Evolutionary conservation across 2,329 filamentous ascomycete species (phyloP).

Genomic region (Kalaharituber pfeilii): DNA sequence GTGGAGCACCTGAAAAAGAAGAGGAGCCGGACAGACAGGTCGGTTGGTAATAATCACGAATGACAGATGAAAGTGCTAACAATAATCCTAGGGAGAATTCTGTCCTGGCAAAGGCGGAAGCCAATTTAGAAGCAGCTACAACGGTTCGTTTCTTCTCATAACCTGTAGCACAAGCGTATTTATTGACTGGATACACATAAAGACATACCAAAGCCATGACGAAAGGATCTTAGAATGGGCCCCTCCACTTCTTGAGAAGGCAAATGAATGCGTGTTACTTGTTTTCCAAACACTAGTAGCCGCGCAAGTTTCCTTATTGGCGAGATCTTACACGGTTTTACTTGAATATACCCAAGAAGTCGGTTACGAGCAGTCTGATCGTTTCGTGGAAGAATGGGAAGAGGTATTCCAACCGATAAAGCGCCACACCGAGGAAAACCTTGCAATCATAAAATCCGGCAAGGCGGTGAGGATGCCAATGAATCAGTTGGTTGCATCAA

Average conservation of each 20-base stretch:
- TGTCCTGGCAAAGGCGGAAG: constrained; percentile 50
- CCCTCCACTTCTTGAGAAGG: constrained; percentile 44
- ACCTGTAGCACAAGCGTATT: no score
- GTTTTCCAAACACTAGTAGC: constrained; percentile 56
- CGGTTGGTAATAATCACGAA: not conserved
- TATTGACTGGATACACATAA: not conserved
- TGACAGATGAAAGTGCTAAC: constrained; percentile 5
- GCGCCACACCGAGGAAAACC: constrained; percentile 44
- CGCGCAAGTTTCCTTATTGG: constrained; percentile 57
- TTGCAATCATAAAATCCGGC: constrained; percentile 46
- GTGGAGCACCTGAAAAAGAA: constrained; percentile 55
- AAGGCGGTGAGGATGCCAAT: constrained; percentile 46
- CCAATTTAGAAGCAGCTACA: not conserved
- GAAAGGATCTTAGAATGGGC: constrained; percentile 53
- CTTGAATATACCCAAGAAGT: constrained; percentile 55
- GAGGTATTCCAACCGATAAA: constrained; percentile 45
- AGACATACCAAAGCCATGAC: constrained; percentile 56
- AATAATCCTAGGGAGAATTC: constrained; percentile 40
- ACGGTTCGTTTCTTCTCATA: not conserved
- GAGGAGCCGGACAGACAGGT: constrained; percentile 46
- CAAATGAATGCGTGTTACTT: constrained; percentile 43
- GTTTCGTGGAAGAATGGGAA: constrained; percentile 51
- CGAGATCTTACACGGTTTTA: constrained; percentile 58
- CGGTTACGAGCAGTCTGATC: constrained; percentile 38
- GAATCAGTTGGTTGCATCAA: constrained; percentile 30